A percentile compares a stretch with the other conserved stretches of the same genome.
Conservation (phyloP, 2,329 filamentous ascomycete species). For the Stenocarpella maydis region DNA sequence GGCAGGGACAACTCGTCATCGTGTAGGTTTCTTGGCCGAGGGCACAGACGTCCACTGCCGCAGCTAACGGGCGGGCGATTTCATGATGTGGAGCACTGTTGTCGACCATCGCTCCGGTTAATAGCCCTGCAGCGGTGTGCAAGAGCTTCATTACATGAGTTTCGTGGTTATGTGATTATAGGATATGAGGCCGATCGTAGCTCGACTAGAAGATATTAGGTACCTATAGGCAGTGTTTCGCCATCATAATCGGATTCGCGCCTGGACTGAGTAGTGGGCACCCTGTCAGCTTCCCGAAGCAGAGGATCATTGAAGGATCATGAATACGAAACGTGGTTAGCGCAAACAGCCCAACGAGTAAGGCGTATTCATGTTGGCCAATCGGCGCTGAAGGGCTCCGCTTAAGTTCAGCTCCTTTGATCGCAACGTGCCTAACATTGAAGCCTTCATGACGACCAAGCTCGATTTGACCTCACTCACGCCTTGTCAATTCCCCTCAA, state of each 20-base stretch:
- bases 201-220: background rate
- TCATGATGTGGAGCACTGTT: background rate
- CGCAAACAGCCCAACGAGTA: background rate
- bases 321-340: slow-evolving; percentile 26
- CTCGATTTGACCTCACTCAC: background rate
- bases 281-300: background rate
- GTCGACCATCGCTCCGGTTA: background rate
- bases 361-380: background rate
- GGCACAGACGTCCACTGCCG: background rate
- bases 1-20: background rate
- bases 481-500: background rate
- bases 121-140: background rate
- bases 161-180: background rate
- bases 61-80: background rate
- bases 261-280: too few relatives aligned
- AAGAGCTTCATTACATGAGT: background rate
- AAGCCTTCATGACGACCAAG: background rate
- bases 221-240: too few relatives aligned
- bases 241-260: background rate
- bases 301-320: background rate
- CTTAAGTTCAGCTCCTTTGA: background rate
- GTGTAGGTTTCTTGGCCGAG: background rate
- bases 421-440: background rate
- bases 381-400: background rate
- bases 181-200: too few relatives aligned